Percentiles rank a stretch among this genome's conserved stretches.
phyloP scores from a whole-genome alignment of 345 rosid species.

The Clausena lansium region DNA sequence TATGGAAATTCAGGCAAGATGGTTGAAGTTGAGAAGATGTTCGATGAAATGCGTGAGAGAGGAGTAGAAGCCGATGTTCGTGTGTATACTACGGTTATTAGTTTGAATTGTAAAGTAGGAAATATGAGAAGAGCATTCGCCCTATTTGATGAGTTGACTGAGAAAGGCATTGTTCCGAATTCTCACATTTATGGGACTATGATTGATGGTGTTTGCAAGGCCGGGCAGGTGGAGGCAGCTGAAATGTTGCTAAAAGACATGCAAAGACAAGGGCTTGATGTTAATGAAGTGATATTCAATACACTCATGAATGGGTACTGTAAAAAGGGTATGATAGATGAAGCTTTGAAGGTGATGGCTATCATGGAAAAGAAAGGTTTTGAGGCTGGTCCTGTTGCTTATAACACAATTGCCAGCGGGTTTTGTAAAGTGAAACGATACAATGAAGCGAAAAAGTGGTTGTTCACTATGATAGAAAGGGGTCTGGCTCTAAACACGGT shows the following conservation, averaged over 20 bases:
- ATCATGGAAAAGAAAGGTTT: slow-evolving; percentile 78
- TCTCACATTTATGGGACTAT: slow-evolving; percentile 67
- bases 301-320: slow-evolving; percentile 73
- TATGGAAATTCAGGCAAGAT: slow-evolving; percentile 35
- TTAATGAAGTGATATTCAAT: slow-evolving; percentile 60
- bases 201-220: slow-evolving; percentile 76
- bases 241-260: slow-evolving; percentile 62
- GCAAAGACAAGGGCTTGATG: slow-evolving; percentile 56
- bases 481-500: slow-evolving; percentile 51
- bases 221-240: slow-evolving; percentile 76
- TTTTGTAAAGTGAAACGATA: slow-evolving; percentile 48
- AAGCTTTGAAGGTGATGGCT: slow-evolving; percentile 45
- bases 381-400: slow-evolving; percentile 54
- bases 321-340: slow-evolving; percentile 62
- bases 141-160: slow-evolving; percentile 73
- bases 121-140: slow-evolving; percentile 57
- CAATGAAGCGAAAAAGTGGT: slow-evolving; percentile 67
- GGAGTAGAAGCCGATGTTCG: slow-evolving; percentile 48
- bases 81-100: slow-evolving; percentile 61
- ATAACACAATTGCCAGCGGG: slow-evolving; percentile 64
- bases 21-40: slow-evolving; percentile 59
- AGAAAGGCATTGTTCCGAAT: slow-evolving; percentile 60
- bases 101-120: slow-evolving; percentile 53
- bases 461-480: slow-evolving; percentile 54
- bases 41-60: slow-evolving; percentile 70